A percentile compares a stretch with the other conserved stretches of the same genome.
phyloP scores from a whole-genome alignment of 2,329 filamentous ascomycete genomes.

The Periconia sp. region DNA sequence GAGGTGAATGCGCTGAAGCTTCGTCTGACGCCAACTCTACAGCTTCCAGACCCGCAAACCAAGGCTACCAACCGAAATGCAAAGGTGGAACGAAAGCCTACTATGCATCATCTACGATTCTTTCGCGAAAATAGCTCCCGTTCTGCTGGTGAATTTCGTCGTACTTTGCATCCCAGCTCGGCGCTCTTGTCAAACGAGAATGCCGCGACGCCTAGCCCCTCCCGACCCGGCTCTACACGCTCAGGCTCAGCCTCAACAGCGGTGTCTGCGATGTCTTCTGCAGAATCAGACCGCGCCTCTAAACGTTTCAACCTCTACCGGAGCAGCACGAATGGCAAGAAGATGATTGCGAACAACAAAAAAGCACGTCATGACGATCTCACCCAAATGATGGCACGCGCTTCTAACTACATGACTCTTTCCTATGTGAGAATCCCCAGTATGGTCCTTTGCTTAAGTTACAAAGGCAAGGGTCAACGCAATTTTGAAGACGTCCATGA shows the following conservation, averaged over 20 bases:
- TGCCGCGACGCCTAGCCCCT: constrained; percentile 12
- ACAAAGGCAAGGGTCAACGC: constrained; percentile 93
- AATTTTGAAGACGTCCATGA: constrained; percentile 97
- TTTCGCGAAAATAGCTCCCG: constrained; percentile 36
- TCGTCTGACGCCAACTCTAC: constrained; percentile 77
- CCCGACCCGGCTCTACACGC: constrained; percentile 30
- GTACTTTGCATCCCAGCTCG: constrained; percentile 32
- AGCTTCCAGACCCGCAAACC: constrained; percentile 51
- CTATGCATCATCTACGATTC: constrained; percentile 37
- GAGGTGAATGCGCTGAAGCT: constrained; percentile 77
- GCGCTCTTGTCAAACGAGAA: constrained; percentile 16
- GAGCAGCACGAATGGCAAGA: constrained; percentile 45
- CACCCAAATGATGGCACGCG: constrained; percentile 93
- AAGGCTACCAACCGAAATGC: constrained; percentile 33
- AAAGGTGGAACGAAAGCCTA: constrained; percentile 29
- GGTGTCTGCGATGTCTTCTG: constrained; percentile 20
- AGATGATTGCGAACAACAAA: constrained; percentile 50
- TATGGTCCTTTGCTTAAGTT: constrained; percentile 91
- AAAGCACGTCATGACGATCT: constrained; percentile 80
- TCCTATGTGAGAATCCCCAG: constrained; percentile 93
- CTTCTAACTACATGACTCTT: constrained; percentile 96
- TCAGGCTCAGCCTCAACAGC: constrained; percentile 24
- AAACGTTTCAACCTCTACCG: constrained; percentile 44
- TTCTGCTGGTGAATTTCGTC: constrained; percentile 32
- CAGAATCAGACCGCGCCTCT: constrained; percentile 35